Conservation (phyloP, 768 basidiomycete genomes). For the Saitozyma sp. region DNA sequence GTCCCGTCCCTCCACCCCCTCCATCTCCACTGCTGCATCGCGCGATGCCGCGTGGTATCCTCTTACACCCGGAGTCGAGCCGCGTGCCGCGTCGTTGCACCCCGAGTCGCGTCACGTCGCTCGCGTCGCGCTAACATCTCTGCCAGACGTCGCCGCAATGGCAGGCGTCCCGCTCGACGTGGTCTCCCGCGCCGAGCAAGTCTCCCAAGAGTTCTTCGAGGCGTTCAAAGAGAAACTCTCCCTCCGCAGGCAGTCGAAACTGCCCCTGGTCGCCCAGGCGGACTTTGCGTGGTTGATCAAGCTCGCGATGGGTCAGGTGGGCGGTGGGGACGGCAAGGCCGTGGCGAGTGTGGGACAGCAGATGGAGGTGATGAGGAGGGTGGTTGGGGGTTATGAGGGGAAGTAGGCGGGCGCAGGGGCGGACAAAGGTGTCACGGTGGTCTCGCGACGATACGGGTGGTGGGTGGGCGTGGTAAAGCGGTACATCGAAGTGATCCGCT, state of each 20-base stretch:
- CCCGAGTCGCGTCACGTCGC: too few species aligned
- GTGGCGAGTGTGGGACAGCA: slow-evolving; percentile 7
- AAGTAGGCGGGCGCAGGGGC: background rate
- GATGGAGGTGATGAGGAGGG: slow-evolving; percentile 21
- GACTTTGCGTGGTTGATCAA: slow-evolving; percentile 78
- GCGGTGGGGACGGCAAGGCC: slow-evolving; percentile 1
- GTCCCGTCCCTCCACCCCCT: too few species aligned
- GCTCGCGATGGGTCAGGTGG: slow-evolving; percentile 9
- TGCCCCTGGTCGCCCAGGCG: slow-evolving; percentile 81
- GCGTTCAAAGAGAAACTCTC: slow-evolving; percentile 76
- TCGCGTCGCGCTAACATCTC: too few species aligned
- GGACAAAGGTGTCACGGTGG: too few species aligned
- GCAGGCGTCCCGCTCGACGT: slow-evolving; percentile 83
- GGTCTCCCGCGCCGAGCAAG: slow-evolving; percentile 82
- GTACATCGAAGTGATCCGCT: too few species aligned
- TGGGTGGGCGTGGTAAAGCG: too few species aligned
- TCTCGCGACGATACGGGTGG: too few species aligned
- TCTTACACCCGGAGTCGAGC: too few species aligned
- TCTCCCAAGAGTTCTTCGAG: slow-evolving; percentile 81
- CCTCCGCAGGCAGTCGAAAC: slow-evolving; percentile 57
- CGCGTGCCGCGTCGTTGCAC: too few species aligned
- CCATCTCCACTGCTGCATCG: too few species aligned
- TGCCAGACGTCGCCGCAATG: slow-evolving; percentile 72
- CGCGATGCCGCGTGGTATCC: too few species aligned
- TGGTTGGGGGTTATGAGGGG: slow-evolving; percentile 19